Conservation (phyloP, 75 land plant species). For the Gnetum montanum region DNA sequence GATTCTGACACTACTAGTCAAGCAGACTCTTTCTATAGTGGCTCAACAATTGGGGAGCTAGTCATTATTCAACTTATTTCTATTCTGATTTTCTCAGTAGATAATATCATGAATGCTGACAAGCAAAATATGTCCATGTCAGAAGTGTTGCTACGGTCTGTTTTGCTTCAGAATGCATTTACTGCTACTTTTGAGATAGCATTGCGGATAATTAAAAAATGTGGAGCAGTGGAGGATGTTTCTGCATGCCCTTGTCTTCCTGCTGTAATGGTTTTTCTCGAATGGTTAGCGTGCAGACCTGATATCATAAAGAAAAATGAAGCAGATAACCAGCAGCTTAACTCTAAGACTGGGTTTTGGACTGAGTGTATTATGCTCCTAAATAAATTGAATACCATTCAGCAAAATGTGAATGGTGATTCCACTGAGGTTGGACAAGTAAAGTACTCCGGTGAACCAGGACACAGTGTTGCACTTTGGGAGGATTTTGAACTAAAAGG, state of each 20-base stretch:
- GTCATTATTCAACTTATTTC: constrained; percentile 52
- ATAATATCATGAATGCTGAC: constrained; percentile 63
- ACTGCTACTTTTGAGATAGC: constrained; percentile 62
- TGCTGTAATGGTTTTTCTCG: constrained; percentile 62
- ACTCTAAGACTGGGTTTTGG: constrained; percentile 63
- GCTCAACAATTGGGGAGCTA: constrained; percentile 12
- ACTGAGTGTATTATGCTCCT: constrained; percentile 45
- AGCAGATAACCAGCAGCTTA: constrained; percentile 50
- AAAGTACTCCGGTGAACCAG: constrained; percentile 53
- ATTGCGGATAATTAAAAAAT: constrained; percentile 36
- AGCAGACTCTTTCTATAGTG: constrained; percentile 26
- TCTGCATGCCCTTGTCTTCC: constrained; percentile 59
- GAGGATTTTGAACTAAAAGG: constrained; percentile 88
- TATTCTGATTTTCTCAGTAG: constrained; percentile 77
- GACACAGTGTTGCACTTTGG: constrained; percentile 48
- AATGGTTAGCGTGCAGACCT: constrained; percentile 74
- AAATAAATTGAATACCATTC: constrained; percentile 43
- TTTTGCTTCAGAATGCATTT: constrained; percentile 64
- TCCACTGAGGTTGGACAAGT: constrained; percentile 24
- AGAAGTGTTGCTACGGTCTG: constrained; percentile 60
- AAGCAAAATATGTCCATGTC: constrained; percentile 40
- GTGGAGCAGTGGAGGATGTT: constrained; percentile 37
- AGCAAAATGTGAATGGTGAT: constrained; percentile 14
- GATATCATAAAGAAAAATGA: constrained; percentile 52
- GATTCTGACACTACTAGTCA: constrained; percentile 37